A percentile compares a stretch with the other conserved stretches of the same genome.
phyloP scores from a whole-genome alignment of 2,329 filamentous ascomycete genomes.

The Drechslerella stenobrocha region DNA sequence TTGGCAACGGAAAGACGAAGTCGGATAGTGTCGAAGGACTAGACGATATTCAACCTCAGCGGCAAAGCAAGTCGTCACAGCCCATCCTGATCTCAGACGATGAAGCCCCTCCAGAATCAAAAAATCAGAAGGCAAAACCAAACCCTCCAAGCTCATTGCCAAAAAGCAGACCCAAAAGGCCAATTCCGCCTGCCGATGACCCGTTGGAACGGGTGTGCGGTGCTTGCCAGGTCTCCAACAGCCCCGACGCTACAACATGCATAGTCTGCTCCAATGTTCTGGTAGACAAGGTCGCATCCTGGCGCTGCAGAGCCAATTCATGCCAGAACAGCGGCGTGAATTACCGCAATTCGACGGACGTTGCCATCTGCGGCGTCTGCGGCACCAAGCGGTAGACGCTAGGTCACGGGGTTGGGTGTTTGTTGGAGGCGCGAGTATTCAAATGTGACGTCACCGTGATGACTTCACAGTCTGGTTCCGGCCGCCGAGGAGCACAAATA shows the following conservation, averaged over 20 bases:
- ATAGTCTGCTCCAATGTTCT: conserved; percentile 67
- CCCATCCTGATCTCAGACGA: conserved; percentile 18
- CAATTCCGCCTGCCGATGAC: neutral
- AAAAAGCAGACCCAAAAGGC: neutral
- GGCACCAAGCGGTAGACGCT: conserved; percentile 1
- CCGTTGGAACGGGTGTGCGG: conserved; percentile 57
- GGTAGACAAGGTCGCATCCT: conserved; percentile 42
- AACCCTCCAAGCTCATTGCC: too few relatives aligned
- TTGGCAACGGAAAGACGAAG: neutral
- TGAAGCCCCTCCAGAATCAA: too few relatives aligned
- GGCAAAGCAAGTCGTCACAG: conserved; percentile 12
- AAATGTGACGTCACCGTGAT: neutral
- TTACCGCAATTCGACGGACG: conserved; percentile 51
- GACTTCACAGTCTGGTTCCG: too few relatives aligned
- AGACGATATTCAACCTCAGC: neutral
- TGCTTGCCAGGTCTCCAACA: conserved; percentile 71
- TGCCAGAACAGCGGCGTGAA: conserved; percentile 25
- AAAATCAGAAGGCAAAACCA: too few relatives aligned
- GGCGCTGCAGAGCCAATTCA: conserved; percentile 48
- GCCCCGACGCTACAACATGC: conserved; percentile 63
- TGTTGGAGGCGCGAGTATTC: neutral
- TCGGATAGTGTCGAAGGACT: neutral
- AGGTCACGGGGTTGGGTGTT: neutral
- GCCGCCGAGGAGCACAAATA: too few relatives aligned
- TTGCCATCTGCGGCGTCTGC: conserved; percentile 27